These are phyloP conservation scores for Aspergillus biplanus DNA, from an alignment of 495 filamentous ascomycete species.

Conservation along the genomic window DNA sequence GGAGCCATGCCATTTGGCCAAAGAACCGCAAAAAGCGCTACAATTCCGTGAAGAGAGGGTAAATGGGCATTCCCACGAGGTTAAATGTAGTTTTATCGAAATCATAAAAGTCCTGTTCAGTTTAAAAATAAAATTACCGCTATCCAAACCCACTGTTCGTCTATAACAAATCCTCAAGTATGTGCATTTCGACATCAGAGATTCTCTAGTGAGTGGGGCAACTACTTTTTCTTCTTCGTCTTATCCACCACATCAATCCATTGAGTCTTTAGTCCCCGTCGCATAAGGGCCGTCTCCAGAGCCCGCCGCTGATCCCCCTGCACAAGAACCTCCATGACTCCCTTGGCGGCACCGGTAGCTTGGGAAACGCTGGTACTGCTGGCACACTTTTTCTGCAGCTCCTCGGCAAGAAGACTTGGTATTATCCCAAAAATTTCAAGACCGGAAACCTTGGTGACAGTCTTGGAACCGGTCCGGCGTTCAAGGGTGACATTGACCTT, in stretches of 20 bases:
- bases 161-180: too few relatives aligned
- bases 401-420: constrained; percentile 65
- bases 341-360: constrained; percentile 62
- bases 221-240: constrained; percentile 69
- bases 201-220: background rate
- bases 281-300: constrained; percentile 62
- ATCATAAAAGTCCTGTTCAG: too few relatives aligned
- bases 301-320: constrained; percentile 69
- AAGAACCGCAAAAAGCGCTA: too few relatives aligned
- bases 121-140: too few relatives aligned
- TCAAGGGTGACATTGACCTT: constrained; percentile 64
- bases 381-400: constrained; percentile 72
- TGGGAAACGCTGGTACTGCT: constrained; percentile 69
- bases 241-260: constrained; percentile 72
- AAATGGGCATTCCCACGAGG: too few relatives aligned
- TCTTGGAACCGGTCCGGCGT: constrained; percentile 70
- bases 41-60: too few relatives aligned
- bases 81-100: too few relatives aligned
- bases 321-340: constrained; percentile 70
- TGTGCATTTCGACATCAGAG: too few relatives aligned
- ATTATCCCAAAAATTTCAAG: constrained; percentile 67
- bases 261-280: constrained; percentile 58
- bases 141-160: too few relatives aligned
- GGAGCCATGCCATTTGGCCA: too few relatives aligned
- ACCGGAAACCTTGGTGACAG: constrained; percentile 64